Conservation (phyloP, 306 rosid species). For the Cucumis cinereus region DNA sequence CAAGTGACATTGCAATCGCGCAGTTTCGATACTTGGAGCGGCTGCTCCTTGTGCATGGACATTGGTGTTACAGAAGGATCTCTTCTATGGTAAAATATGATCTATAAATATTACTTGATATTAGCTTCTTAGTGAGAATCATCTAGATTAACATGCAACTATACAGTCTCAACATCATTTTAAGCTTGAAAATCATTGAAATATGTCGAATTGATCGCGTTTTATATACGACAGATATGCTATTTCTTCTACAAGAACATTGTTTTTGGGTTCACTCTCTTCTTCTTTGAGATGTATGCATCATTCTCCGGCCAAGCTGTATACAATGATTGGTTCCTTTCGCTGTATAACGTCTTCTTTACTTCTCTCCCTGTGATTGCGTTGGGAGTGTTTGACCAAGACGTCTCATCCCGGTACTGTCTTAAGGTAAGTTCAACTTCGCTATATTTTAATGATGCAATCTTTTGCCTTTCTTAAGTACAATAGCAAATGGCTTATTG, state of each 20-base stretch:
- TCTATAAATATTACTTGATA: neutral
- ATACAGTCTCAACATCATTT: neutral
- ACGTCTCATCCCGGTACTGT: slow-evolving; percentile 65
- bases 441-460: neutral
- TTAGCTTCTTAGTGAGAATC: neutral
- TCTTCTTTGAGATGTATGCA: slow-evolving; percentile 67
- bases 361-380: slow-evolving; percentile 98
- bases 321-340: slow-evolving; percentile 84
- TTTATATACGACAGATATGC: slow-evolving; percentile 54
- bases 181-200: neutral
- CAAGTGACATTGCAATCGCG: slow-evolving; percentile 93
- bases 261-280: slow-evolving; percentile 72
- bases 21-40: slow-evolving; percentile 87
- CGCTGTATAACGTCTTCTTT: slow-evolving; percentile 82
- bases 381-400: slow-evolving; percentile 90
- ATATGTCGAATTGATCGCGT: slow-evolving; percentile 8
- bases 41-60: slow-evolving; percentile 94
- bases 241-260: slow-evolving; percentile 98
- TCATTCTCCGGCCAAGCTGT: slow-evolving; percentile 86
- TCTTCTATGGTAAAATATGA: slow-evolving; percentile 63
- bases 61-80: slow-evolving; percentile 99
- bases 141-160: no score
- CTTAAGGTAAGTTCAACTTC: slow-evolving; percentile 46
- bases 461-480: neutral
- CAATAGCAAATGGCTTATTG: neutral